Evolutionary conservation across 208 protist species (phyloP).

Genomic region (Trypanosoma scelopori): DNA sequence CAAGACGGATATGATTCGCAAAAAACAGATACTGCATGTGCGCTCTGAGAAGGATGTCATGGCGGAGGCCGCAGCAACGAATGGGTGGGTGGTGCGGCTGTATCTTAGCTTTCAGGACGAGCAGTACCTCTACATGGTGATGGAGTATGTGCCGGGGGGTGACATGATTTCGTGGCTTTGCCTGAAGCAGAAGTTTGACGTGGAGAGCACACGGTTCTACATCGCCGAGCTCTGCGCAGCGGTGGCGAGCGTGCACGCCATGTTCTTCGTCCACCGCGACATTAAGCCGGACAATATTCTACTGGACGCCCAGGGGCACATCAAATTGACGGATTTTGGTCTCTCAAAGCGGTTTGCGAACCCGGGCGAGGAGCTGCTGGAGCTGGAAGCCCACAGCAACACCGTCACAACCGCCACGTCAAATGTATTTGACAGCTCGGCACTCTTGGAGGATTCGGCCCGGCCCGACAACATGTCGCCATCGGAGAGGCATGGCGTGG

Average conservation of each 20-base stretch:
- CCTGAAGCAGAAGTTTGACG: conserved; percentile 86
- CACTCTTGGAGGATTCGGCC: neutral
- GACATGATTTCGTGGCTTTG: conserved; percentile 94
- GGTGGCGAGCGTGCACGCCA: conserved; percentile 89
- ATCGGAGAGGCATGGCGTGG: neutral
- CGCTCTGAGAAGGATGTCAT: conserved; percentile 91
- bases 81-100: conserved; percentile 89
- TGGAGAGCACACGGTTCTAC: conserved; percentile 89
- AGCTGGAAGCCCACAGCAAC: conserved; percentile 39
- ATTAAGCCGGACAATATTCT: conserved; percentile 99
- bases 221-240: conserved; percentile 91
- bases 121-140: conserved; percentile 92
- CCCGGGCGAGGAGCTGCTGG: conserved; percentile 62
- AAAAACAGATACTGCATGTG: conserved; percentile 88
- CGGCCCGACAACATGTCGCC: conserved; percentile 3
- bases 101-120: conserved; percentile 93
- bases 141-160: conserved; percentile 94
- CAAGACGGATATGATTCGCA: conserved; percentile 91
- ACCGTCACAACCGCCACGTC: neutral
- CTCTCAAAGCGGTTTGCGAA: conserved; percentile 92
- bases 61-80: conserved; percentile 71
- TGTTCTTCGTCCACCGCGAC: conserved; percentile 93
- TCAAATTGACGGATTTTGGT: conserved; percentile 98
- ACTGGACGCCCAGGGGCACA: conserved; percentile 94
- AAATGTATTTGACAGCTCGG: neutral